Evolutionary conservation across 306 rosid genomes (phyloP).

Genomic region (Benincasa hispida): DNA sequence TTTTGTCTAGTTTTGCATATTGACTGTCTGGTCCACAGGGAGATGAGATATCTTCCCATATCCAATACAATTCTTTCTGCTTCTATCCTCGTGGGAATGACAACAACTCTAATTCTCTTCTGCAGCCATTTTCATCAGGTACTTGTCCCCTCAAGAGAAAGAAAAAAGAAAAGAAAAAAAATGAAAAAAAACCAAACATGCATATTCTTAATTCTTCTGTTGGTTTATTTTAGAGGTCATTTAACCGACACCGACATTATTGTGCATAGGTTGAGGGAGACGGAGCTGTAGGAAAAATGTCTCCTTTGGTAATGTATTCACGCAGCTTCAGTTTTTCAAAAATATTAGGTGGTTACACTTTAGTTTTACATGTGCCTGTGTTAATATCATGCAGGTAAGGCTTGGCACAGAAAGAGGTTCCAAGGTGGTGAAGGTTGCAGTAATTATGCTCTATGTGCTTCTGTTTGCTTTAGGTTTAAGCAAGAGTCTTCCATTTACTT

Average conservation of each 20-base stretch:
- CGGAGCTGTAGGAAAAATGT: conserved; percentile 60
- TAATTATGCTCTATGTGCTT: conserved; percentile 40
- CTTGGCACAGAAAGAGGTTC: conserved; percentile 62
- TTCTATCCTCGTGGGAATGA: conserved; percentile 70
- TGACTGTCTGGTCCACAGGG: conserved; percentile 27
- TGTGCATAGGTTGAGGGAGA: conserved; percentile 62
- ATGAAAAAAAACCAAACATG: not conserved
- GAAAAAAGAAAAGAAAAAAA: no score
- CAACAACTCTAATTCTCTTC: conserved; percentile 75
- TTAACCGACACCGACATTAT: not conserved
- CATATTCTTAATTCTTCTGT: not conserved
- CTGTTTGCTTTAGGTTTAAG: conserved; percentile 42
- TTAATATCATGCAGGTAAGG: conserved; percentile 41
- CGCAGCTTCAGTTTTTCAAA: not conserved
- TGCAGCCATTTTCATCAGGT: conserved; percentile 97
- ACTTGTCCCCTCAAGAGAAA: not conserved
- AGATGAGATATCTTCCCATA: conserved; percentile 30
- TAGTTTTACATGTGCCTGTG: not conserved
- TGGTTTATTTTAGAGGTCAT: not conserved
- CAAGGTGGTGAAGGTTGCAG: conserved; percentile 37
- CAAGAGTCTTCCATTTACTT: conserved; percentile 49
- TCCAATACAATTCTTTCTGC: conserved; percentile 51
- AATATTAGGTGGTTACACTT: not conserved
- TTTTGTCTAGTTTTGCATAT: not conserved
- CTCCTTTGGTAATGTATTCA: conserved; percentile 61